These are phyloP conservation scores for Nitzschia palea DNA, from an alignment of 108 stramenopile genomes.

Conservation along the genomic window DNA sequence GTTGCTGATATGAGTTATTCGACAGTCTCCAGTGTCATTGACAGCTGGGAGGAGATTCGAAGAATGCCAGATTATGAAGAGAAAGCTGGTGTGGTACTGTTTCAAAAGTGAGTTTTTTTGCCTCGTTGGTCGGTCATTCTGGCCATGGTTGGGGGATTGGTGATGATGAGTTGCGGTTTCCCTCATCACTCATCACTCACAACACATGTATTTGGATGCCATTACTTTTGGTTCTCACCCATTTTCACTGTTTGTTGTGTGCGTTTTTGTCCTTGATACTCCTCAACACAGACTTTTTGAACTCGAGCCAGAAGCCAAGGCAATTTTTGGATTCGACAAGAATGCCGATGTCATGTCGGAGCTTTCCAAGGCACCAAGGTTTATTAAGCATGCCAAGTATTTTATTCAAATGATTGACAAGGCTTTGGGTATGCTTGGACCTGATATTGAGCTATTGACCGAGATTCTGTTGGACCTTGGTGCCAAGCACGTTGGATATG, in stretches of 20 bases:
- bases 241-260: background rate
- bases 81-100: constrained; percentile 16
- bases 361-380: constrained; percentile 18
- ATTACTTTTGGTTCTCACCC: background rate
- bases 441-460: constrained; percentile 41
- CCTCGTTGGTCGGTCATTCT: background rate
- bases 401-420: constrained; percentile 40
- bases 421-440: constrained; percentile 45
- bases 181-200: no score
- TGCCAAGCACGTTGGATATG: constrained; percentile 44
- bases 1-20: constrained; percentile 42
- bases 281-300: constrained; percentile 16
- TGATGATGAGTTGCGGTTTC: no score
- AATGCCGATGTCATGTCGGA: constrained; percentile 5
- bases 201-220: background rate
- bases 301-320: constrained; percentile 28
- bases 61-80: constrained; percentile 30
- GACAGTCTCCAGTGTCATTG: constrained; percentile 38
- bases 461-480: constrained; percentile 45
- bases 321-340: constrained; percentile 34
- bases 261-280: background rate
- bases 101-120: constrained; percentile 25
- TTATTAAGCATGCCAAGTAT: constrained; percentile 33
- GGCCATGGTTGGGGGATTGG: background rate
- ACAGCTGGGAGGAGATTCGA: constrained; percentile 40